Conservation (phyloP, 768 basidiomycete species). For the Phaeolepiota aurea region DNA sequence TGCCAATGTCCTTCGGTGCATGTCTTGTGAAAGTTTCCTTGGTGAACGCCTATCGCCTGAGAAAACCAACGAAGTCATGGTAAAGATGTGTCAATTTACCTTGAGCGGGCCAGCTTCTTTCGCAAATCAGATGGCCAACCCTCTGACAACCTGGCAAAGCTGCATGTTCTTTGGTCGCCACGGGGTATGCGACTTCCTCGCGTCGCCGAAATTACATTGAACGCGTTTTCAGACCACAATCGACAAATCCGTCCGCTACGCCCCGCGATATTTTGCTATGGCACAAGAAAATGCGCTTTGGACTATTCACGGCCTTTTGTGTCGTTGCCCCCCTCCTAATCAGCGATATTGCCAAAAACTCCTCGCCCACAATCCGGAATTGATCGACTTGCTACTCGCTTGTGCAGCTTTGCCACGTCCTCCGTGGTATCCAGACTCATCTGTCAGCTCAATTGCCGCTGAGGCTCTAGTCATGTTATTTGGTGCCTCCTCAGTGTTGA, state of each 20-base stretch:
- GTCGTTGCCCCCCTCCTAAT: slow-evolving; percentile 10
- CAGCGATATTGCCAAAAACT: slow-evolving; percentile 9
- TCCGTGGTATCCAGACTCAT: slow-evolving; percentile 18
- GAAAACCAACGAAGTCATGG: slow-evolving; percentile 15
- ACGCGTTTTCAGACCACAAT: slow-evolving; percentile 9
- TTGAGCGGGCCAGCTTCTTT: slow-evolving; percentile 15
- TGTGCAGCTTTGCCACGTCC: slow-evolving; percentile 15
- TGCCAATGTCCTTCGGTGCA: slow-evolving; percentile 9
- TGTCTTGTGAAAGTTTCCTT: slow-evolving; percentile 14
- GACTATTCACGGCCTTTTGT: slow-evolving; percentile 11
- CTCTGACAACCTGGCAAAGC: slow-evolving; percentile 19
- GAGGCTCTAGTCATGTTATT: slow-evolving; percentile 17
- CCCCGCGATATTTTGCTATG: slow-evolving; percentile 18
- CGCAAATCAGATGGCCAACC: slow-evolving; percentile 10
- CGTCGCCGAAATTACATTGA: background rate
- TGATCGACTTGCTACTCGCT: slow-evolving; percentile 15
- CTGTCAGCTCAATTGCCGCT: slow-evolving; percentile 12
- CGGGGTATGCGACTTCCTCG: slow-evolving; percentile 3
- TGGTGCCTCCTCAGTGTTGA: slow-evolving; percentile 9
- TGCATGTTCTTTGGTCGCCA: slow-evolving; percentile 7
- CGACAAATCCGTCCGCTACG: slow-evolving; percentile 12
- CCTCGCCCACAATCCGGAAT: slow-evolving; percentile 14
- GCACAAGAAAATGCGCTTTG: slow-evolving; percentile 16
- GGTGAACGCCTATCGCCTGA: slow-evolving; percentile 10
- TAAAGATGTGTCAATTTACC: slow-evolving; percentile 14